Base-by-base conservation (phyloP, 352 stramenopile species). In the Aphanomyces invadans region DNA sequence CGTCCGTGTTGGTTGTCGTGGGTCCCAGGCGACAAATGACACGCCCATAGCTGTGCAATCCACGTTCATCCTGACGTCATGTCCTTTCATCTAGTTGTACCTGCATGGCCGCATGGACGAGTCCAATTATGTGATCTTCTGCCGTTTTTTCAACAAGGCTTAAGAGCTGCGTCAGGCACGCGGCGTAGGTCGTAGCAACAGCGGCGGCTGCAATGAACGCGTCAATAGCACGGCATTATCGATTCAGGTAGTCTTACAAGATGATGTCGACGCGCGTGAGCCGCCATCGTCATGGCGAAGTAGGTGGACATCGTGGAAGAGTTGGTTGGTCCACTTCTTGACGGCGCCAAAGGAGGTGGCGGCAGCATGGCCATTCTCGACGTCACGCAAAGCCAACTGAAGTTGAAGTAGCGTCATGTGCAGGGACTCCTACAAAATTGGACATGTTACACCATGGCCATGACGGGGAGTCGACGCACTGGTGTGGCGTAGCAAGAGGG, bases 301-400 rank as follows among this genome's bases (percentile, higher is more conserved):
- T 1, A 67, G 32, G 49, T 67, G 60, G 19, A 51, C 33, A 21
- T 67, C 60, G 49, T 67, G 60, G 12, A 57, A 59, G 33, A 67
- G 4, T 23, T 67, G 42, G 15, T 9, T 42, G 15, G 42, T 67
- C 23, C 10, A 17, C 33, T 59, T 67, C 25, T 12, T 25, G 17
- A 55, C 38, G 3, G 21, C 28, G 11, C 25, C 19, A n/a, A 60
- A 12, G 12, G 28, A 15, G 11, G 42, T 51, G 11, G 42, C 17
- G 4, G 12, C 32, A 26, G 2, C 29, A 19, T 38, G 26, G 57
- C 21, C 32, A 4, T 26, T 15, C 17, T 53, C 15, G 2, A 23
- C 32, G 17, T 53, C 21, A 4, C 10, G 25, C 23, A 52, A 53
- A 51, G 39, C 57, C 10, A 15, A 7, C 26, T 67, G 45, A 15